Base-by-base conservation (phyloP, 345 rosid genomes). In the Populus alba region DNA sequence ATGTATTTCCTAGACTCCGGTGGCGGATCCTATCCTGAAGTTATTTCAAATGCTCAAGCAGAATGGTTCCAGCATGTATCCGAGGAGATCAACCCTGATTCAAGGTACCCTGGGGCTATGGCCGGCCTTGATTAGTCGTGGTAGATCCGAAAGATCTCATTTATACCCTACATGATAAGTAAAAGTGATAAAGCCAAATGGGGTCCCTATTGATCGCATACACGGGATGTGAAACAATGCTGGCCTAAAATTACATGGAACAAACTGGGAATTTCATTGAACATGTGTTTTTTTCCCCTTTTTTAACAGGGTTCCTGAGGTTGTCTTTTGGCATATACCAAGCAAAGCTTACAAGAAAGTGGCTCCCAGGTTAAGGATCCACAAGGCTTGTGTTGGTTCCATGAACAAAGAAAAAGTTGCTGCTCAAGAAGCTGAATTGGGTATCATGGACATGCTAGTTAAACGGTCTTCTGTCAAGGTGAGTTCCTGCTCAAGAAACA, bases 251-350 rank as follows among this genome's bases (percentile, higher is more conserved):
- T n/a, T n/a, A 53, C 9, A 57, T 3, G 63, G 23, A 57, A n/a
- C 63, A 9, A n/a, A 10, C 18, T n/a, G 27, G 47, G 16, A 29
- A 25, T 73, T 33, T 55, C 68, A 17, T 67, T 17, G 27, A 27
- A 11, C 43, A 71, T 35, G 39, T 25, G 16, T 35, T 6, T 61
- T 7, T 4, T 35, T 6, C 51, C 3, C n/a, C 33, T 29, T 10
- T 77, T 31, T 72, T 25, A 7, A 27, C 88, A 90, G 99, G 68
- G 86, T 92, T 65, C 97, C 95, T 22, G 98, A 96, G 88, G 71
- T 96, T 62, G 79, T 96, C 61, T 92, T 96, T 83, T 96, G 97
- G 98, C 99, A 96, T 55, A 88, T 94, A 87, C 99, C 98, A 1
- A 91, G 93, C 82, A 87, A 86, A 82, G 94, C 94, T 78, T 94